Evolutionary conservation across 2,329 filamentous ascomycete genomes (phyloP).

Genomic region (Cordyceps militaris): DNA sequence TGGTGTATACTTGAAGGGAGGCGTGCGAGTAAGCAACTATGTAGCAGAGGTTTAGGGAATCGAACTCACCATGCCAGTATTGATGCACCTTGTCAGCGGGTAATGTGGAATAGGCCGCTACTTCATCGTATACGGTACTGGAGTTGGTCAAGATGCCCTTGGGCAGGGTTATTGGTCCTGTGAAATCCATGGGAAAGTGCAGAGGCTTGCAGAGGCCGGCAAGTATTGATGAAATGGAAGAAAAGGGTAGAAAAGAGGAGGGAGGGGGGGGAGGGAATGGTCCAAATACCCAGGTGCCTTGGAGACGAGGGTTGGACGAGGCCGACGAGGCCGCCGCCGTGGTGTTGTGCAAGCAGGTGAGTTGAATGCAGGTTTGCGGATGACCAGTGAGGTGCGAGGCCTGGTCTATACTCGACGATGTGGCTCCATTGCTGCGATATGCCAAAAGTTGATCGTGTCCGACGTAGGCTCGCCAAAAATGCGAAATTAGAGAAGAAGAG

Average conservation of each 20-base stretch:
- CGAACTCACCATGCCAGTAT: conserved; percentile 51
- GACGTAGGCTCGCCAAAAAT: not conserved
- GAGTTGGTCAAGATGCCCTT: conserved; percentile 52
- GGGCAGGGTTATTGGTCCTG: conserved; percentile 42
- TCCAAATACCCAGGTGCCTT: not conserved
- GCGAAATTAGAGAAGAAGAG: not conserved
- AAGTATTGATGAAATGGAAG: not conserved
- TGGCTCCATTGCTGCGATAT: not conserved
- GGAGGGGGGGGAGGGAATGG: not conserved
- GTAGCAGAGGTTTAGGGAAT: not conserved
- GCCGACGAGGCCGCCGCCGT: not conserved
- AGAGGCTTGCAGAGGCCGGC: not conserved
- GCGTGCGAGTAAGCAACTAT: conserved; percentile 11
- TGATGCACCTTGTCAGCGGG: conserved; percentile 46
- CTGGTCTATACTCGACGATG: not conserved
- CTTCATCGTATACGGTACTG: conserved; percentile 43
- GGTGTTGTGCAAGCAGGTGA: not conserved
- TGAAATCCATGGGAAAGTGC: conserved; percentile 25
- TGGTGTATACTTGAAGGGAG: conserved; percentile 47
- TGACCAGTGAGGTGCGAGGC: not conserved
- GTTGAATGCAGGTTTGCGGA: not conserved
- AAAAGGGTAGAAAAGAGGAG: not conserved
- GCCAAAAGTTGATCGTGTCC: not conserved
- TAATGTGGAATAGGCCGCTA: conserved; percentile 44
- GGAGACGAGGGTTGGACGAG: not conserved